Base-by-base conservation (phyloP, 2,329 filamentous ascomycete genomes). In the Dactylellina sp. region DNA sequence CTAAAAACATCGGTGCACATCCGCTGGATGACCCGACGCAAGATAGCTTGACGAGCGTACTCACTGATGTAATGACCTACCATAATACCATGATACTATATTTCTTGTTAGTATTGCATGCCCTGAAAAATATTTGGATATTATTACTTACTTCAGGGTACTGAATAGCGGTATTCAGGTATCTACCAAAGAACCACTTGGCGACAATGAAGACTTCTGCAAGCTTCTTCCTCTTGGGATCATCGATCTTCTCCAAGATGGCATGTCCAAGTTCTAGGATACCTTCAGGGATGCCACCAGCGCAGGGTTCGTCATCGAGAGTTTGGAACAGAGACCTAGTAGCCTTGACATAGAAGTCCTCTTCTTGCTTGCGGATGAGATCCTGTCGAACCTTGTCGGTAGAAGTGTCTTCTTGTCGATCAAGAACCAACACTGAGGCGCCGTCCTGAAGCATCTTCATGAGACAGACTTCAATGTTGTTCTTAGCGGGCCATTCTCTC, bases 361-460 rank as follows among this genome's bases (percentile, higher is more conserved):
- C 92, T 75, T 91, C 91, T 79, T 95, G 91, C 40, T 79, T 79
- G 24, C 76, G 76, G 20, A 76, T 75, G 55, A 78, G 66, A 42
- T 79, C 78, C 24, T 77, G 75, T 62, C 72, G 70, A 64, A 71
- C 80, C 94, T 91, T 68, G 89, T 87, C 75, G 39, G 89, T 89
- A 75, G 90, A 86, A 78, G 92, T 90, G 79, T 93, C 90, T 81
- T 93, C 91, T 78, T 91, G 89, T 79, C 91, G 89, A 79, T 97
- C 93, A 77, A 97, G 85, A 66, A 98, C 84, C 80, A 97, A 60
- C 28, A 74, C 53, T 2, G 70, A 97, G 40, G 93, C 90, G 77
- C 95, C 95, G 78, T 96, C 91, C 81, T 97, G 92, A 32, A 99
- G 86, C 72, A 96, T 92, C 80, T 95, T 91, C 91, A 97, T 95